A percentile compares a stretch with the other conserved stretches of the same genome.
These are phyloP conservation scores for Xylaria polymorpha DNA, from an alignment of 2,329 filamentous ascomycete species.

Conservation along the genomic window DNA sequence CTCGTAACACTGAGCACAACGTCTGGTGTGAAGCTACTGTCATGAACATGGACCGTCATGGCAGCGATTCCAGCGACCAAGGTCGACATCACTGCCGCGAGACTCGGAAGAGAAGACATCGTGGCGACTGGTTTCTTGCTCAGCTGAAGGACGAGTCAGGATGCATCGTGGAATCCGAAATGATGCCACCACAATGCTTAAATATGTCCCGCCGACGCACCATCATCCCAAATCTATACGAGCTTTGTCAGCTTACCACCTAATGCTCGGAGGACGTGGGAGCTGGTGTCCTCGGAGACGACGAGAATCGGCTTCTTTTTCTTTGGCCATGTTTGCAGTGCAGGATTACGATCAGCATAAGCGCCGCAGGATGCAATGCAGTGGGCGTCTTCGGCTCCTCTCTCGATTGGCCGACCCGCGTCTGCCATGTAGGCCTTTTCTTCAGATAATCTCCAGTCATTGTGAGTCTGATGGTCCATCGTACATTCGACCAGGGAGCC, in stretches of 20 bases:
- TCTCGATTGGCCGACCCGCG: slow-evolving; percentile 12
- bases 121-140: slow-evolving; percentile 1
- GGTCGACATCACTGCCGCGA: slow-evolving; percentile 15
- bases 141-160: background rate
- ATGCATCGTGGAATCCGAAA: background rate
- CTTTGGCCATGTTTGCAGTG: slow-evolving; percentile 17
- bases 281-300: slow-evolving; percentile 10
- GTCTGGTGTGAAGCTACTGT: slow-evolving; percentile 31
- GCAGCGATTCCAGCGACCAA: slow-evolving; percentile 14
- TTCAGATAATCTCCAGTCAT: background rate
- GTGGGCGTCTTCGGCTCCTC: slow-evolving; percentile 1
- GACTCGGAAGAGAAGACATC: slow-evolving; percentile 18
- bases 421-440: background rate
- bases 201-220: background rate
- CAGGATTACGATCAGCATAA: slow-evolving; percentile 15
- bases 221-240: background rate
- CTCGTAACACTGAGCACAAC: slow-evolving; percentile 33
- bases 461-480: background rate
- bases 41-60: slow-evolving; percentile 23
- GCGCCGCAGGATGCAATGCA: slow-evolving; percentile 8
- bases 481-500: background rate
- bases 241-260: slow-evolving; percentile 16
- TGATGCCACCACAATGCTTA: background rate
- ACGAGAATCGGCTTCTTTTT: slow-evolving; percentile 11
- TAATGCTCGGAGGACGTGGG: background rate